phyloP scores from a whole-genome alignment of 192 early-diverging fungal genomes.

The Entomortierella lignicola region DNA sequence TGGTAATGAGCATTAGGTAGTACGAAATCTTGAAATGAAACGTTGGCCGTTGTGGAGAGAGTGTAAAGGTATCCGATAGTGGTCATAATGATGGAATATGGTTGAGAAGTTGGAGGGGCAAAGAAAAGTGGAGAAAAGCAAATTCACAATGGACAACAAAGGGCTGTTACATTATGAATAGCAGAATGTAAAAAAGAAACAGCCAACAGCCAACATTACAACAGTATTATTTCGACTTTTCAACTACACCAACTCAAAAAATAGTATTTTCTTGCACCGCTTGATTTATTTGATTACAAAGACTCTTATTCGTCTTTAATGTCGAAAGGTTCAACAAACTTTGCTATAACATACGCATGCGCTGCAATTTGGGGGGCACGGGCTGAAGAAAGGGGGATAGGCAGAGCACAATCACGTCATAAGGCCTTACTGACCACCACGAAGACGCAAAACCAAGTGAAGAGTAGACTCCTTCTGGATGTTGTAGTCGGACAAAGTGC shows the following conservation, averaged over 20 bases:
- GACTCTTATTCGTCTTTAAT: conserved; percentile 12
- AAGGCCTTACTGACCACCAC: conserved; percentile 69
- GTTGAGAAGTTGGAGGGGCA: not conserved
- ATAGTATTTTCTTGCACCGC: not conserved
- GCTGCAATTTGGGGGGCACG: not conserved
- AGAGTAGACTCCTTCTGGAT: conserved; percentile 90
- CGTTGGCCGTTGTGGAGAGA: conserved; percentile 65
- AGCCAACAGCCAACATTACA: not conserved
- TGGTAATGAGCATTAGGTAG: conserved; percentile 54
- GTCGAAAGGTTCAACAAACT: conserved; percentile 2
- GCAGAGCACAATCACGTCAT: not conserved
- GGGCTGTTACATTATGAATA: not conserved
- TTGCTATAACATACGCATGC: not conserved
- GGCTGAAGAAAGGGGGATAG: not conserved
- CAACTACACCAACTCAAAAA: too few species aligned
- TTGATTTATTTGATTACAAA: not conserved
- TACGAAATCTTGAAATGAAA: conserved; percentile 65
- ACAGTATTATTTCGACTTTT: not conserved
- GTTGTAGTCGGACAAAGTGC: conserved; percentile 82
- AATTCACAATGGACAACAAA: not conserved
- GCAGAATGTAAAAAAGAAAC: not conserved
- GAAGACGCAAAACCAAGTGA: conserved; percentile 78
- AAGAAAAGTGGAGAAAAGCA: conserved; percentile 2
- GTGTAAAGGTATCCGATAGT: conserved; percentile 65
- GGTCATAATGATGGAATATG: conserved; percentile 8